Evolutionary conservation across 75 land plant species (phyloP).

Genomic region (Chamaecyparis obtusa): DNA sequence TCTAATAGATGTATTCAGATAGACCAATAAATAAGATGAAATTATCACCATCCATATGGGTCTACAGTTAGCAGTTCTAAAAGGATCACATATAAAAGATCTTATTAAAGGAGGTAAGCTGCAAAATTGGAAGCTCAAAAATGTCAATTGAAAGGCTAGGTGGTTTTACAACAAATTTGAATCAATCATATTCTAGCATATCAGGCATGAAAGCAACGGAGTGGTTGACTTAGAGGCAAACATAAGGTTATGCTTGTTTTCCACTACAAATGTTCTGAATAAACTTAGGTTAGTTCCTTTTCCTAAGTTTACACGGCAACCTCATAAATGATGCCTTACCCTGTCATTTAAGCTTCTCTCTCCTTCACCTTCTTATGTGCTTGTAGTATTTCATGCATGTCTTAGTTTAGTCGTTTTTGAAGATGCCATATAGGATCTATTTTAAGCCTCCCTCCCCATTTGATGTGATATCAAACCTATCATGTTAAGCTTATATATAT

Average conservation of each 20-base stretch:
- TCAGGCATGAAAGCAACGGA: too few species aligned
- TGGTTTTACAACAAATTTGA: not conserved
- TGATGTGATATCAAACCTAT: not conserved
- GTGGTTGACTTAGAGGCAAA: too few species aligned
- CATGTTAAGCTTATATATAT: not conserved
- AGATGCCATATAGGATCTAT: not conserved
- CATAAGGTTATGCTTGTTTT: too few species aligned
- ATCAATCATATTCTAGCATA: not conserved
- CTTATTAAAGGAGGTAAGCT: not conserved
- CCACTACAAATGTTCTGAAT: too few species aligned
- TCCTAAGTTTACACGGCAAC: too few species aligned
- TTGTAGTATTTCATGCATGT: not conserved
- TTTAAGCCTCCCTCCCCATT: not conserved
- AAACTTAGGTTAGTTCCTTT: too few species aligned
- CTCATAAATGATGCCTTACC: too few species aligned
- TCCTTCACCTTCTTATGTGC: too few species aligned
- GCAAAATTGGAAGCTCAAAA: not conserved
- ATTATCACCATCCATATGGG: not conserved
- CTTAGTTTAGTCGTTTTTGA: not conserved
- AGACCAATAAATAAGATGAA: not conserved
- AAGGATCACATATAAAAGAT: not conserved
- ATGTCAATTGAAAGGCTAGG: not conserved
- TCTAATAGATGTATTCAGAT: not conserved
- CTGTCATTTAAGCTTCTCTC: too few species aligned
- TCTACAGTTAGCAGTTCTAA: not conserved